phyloP scores from a whole-genome alignment of 805 yeast genomes.

The Candida argentea region DNA sequence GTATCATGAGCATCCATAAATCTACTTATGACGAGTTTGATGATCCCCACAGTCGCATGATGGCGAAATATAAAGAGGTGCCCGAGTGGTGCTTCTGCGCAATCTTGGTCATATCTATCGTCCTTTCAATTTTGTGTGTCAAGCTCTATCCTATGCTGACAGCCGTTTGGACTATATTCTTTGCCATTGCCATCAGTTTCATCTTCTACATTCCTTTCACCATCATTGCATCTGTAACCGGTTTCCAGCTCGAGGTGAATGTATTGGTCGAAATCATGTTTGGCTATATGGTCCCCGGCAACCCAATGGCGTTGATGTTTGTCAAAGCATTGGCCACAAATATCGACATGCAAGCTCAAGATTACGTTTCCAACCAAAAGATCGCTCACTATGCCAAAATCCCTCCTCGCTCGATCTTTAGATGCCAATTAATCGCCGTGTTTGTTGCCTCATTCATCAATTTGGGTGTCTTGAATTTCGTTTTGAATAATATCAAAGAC shows the following conservation, averaged over 20 bases:
- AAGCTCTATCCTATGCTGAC: constrained; percentile 31
- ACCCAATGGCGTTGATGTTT: constrained; percentile 43
- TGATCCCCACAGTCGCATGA: constrained; percentile 17
- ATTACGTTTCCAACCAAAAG: constrained; percentile 28
- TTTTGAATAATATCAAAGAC: constrained; percentile 8
- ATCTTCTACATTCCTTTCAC: constrained; percentile 43
- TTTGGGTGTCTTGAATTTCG: constrained; percentile 12
- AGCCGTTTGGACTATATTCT: constrained; percentile 52
- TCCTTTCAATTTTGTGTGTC: constrained; percentile 20
- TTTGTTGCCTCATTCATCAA: constrained; percentile 11
- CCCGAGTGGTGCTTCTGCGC: constrained; percentile 14
- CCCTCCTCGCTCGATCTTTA: constrained; percentile 15
- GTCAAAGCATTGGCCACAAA: constrained; percentile 32
- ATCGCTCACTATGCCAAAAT: constrained; percentile 17
- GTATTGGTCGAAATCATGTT: constrained; percentile 47
- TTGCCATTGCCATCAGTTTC: constrained; percentile 40
- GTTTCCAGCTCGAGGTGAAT: constrained; percentile 37
- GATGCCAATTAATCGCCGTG: constrained; percentile 14
- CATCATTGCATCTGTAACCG: constrained; percentile 39
- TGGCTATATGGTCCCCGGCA: constrained; percentile 48
- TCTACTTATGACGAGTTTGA: constrained; percentile 18
- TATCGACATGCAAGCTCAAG: constrained; percentile 22
- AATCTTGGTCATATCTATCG: constrained; percentile 10
- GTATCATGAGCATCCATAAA: constrained; percentile 24
- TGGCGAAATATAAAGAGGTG: constrained; percentile 14